Base-by-base conservation (phyloP, 768 basidiomycete species). In the Baorangia bicolor region DNA sequence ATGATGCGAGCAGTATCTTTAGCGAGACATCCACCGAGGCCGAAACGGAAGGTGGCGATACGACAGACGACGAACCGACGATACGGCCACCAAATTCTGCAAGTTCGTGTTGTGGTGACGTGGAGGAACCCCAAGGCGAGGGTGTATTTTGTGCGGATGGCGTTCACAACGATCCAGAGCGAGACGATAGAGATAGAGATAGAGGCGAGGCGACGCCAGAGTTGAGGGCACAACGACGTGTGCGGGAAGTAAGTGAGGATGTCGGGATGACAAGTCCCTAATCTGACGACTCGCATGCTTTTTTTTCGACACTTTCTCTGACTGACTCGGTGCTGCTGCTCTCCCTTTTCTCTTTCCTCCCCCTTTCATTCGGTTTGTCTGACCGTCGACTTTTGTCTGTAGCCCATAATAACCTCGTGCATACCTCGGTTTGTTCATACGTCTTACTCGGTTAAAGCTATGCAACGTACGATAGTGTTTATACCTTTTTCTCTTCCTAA, bases 41-140 rank as follows among this genome's bases (percentile, higher is more conserved):
- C 23, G 81, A 81, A 59, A 78, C 77, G 2, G 81, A 79, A 46
- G 76, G 81, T 44, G 85, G 81, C 35, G 80, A 78, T 55, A 84
- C 81, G 51, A 89, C 88, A 23, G 88, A 90, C 55, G 88, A 90
- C 57, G 88, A 90, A 67, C 88, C 88, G n/a, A 90, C 88, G n/a
- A 88, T 90, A 58, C 78, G 86, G 28, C 82, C 83, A 12, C 68
- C 71, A 6, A 71, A 73, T 51, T 78, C 78, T 12, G 69, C 69
- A 21, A 69, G 69, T 14, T 76, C 74, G 3, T 77, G 68, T 30
- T 73, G 69, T 38, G 71, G 70, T 38, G 77, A 77, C 54, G 68
- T 62, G n/a, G 71, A 73, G 27, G 76, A 75, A 35, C 57, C 65
- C 2, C 68, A 71, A 27, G 55, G 64, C 23, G 70, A 73, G 44